phyloP scores from a whole-genome alignment of 2,329 filamentous ascomycete genomes.

The Atkinsonella hypoxylon region DNA sequence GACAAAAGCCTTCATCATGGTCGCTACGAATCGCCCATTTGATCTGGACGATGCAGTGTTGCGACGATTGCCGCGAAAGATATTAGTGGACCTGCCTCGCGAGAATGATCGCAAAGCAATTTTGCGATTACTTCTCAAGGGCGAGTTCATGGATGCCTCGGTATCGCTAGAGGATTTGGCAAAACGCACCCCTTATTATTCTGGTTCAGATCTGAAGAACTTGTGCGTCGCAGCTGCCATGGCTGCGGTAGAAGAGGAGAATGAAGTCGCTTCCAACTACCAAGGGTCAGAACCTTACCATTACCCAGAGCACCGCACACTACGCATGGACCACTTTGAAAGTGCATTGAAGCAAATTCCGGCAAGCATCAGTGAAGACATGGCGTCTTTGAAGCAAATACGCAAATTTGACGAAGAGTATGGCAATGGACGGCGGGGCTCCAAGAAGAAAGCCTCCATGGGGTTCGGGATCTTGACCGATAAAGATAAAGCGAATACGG shows the following conservation, averaged over 20 bases:
- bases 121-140: constrained; percentile 57
- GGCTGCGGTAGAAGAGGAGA: constrained; percentile 67
- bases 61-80: constrained; percentile 58
- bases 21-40: constrained; percentile 90
- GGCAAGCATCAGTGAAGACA: constrained; percentile 87
- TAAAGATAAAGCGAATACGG: constrained; percentile 22
- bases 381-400: constrained; percentile 74
- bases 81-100: constrained; percentile 62
- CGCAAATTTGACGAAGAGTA: constrained; percentile 94
- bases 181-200: constrained; percentile 61
- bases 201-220: constrained; percentile 75
- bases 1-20: constrained; percentile 89
- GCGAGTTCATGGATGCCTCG: constrained; percentile 48
- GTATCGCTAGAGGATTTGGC: constrained; percentile 54
- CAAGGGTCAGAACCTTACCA: constrained; percentile 33
- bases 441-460: constrained; percentile 37
- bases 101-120: constrained; percentile 56
- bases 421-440: constrained; percentile 64
- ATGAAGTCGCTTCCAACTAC: constrained; percentile 25
- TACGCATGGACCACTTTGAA: constrained; percentile 66
- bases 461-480: constrained; percentile 43
- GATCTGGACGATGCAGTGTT: constrained; percentile 85
- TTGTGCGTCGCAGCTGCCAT: constrained; percentile 69
- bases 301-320: constrained; percentile 46
- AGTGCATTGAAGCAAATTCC: constrained; percentile 79